Conservation (phyloP, 495 filamentous ascomycete genomes). For the Xylaria curta region DNA sequence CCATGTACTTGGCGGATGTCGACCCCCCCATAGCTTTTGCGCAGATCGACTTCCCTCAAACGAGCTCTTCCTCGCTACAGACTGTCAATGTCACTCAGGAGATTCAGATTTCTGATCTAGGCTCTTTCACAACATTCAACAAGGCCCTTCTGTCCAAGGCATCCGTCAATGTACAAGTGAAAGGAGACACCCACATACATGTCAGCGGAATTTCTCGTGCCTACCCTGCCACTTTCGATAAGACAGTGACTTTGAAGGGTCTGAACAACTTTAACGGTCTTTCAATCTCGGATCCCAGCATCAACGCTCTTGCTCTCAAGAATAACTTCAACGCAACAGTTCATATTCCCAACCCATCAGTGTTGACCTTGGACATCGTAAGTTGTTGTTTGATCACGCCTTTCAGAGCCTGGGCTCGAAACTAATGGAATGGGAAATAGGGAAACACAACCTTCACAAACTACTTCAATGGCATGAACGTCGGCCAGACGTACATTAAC, state of each 20-base stretch:
- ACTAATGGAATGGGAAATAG: constrained; percentile 41
- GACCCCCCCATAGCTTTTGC: constrained; percentile 62
- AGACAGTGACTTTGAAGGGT: constrained; percentile 49
- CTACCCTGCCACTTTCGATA: constrained; percentile 51
- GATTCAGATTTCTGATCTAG: constrained; percentile 58
- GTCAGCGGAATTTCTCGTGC: constrained; percentile 46
- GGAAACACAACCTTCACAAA: constrained; percentile 71
- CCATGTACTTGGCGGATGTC: constrained; percentile 62
- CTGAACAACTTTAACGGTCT: constrained; percentile 63
- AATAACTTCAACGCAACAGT: constrained; percentile 70
- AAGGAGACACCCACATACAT: constrained; percentile 47
- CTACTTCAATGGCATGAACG: constrained; percentile 53
- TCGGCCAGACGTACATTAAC: constrained; percentile 64
- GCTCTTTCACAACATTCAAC: constrained; percentile 67
- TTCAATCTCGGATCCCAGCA: constrained; percentile 57
- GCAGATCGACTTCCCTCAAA: constrained; percentile 57
- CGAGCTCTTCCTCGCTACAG: constrained; percentile 58
- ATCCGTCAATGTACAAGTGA: constrained; percentile 46
- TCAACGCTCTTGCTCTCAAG: constrained; percentile 51
- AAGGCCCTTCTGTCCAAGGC: constrained; percentile 56
- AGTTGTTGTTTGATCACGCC: constrained; percentile 24
- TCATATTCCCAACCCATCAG: constrained; percentile 72
- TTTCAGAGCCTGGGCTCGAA: background rate
- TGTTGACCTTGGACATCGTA: constrained; percentile 70
- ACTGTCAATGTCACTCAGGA: constrained; percentile 65